A percentile compares a stretch with the other conserved stretches of the same genome.
Evolutionary conservation across 176 grass and related monocot genomes (phyloP).

Genomic region (Microstegium vimineum): DNA sequence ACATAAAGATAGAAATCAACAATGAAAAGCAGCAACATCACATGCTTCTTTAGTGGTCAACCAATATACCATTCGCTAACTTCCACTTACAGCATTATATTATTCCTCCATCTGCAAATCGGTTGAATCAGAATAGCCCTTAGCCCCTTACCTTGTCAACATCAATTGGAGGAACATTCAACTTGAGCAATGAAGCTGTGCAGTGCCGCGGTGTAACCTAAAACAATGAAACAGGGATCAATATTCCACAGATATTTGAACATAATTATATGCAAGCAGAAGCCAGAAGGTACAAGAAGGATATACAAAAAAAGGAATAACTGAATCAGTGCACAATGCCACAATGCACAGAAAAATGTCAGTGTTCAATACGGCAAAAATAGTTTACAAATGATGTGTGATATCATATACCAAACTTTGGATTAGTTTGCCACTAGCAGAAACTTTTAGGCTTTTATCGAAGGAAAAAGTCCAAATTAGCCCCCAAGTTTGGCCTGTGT

Average conservation of each 20-base stretch:
- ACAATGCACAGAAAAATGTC: conserved; percentile 11
- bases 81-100: background rate
- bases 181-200: conserved; percentile 43
- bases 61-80: conserved; percentile 12
- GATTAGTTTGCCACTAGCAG: background rate
- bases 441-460: background rate
- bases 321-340: background rate
- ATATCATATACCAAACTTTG: conserved; percentile 1
- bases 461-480: background rate
- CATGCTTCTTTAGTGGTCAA: conserved; percentile 14
- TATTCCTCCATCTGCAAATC: background rate
- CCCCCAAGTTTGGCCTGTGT: background rate
- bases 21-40: conserved; percentile 7
- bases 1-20: background rate
- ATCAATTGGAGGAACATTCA: conserved; percentile 87
- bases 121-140: conserved; percentile 13
- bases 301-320: background rate
- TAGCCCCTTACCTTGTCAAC: conserved; percentile 87
- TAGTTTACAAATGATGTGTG: background rate
- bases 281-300: background rate
- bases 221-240: conserved; percentile 13
- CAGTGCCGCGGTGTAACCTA: conserved; percentile 40
- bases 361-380: background rate
- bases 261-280: background rate
- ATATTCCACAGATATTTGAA: background rate